Evolutionary conservation across 768 basidiomycete genomes (phyloP).

Genomic region (Calocybe indica): DNA sequence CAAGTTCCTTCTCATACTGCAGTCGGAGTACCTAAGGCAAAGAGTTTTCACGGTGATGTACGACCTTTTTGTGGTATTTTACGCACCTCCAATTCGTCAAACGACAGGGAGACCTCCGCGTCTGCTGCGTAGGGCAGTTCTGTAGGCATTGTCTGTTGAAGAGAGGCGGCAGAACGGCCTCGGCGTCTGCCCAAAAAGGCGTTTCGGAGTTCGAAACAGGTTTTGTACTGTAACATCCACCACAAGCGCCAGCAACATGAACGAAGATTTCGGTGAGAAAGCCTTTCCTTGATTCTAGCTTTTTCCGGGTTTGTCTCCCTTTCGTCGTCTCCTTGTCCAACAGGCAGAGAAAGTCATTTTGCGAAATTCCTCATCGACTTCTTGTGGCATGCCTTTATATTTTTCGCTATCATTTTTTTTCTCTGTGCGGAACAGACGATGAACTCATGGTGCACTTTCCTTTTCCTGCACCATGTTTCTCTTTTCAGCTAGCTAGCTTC

Average conservation of each 20-base stretch:
- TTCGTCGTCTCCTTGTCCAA: too few species aligned
- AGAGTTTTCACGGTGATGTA: not conserved
- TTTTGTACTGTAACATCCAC: slow-evolving; percentile 1
- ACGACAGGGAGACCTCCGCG: slow-evolving; percentile 82
- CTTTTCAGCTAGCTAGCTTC: slow-evolving; percentile 64
- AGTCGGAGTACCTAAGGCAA: slow-evolving; percentile 63
- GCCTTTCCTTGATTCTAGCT: slow-evolving; percentile 13
- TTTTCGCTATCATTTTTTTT: slow-evolving; percentile 16
- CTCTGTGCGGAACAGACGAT: slow-evolving; percentile 37
- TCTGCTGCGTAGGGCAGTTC: slow-evolving; percentile 96
- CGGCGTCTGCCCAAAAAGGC: too few species aligned
- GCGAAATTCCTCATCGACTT: slow-evolving; percentile 1
- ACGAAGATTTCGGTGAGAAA: slow-evolving; percentile 54
- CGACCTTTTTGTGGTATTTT: not conserved
- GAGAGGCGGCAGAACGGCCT: too few species aligned
- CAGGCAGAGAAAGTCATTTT: too few species aligned
- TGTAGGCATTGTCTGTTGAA: slow-evolving; percentile 45
- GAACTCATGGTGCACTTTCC: slow-evolving; percentile 62
- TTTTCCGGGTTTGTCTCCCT: slow-evolving; percentile 13
- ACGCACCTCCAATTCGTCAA: slow-evolving; percentile 83
- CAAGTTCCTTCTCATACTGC: slow-evolving; percentile 87
- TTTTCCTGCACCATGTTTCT: slow-evolving; percentile 48
- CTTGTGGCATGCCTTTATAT: slow-evolving; percentile 3
- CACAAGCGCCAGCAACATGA: slow-evolving; percentile 29
- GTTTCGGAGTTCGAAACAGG: slow-evolving; percentile 32